These are phyloP conservation scores for Phellopilus nigrolimitatus DNA, from an alignment of 1,284 basidiomycete genomes.

Conservation along the genomic window DNA sequence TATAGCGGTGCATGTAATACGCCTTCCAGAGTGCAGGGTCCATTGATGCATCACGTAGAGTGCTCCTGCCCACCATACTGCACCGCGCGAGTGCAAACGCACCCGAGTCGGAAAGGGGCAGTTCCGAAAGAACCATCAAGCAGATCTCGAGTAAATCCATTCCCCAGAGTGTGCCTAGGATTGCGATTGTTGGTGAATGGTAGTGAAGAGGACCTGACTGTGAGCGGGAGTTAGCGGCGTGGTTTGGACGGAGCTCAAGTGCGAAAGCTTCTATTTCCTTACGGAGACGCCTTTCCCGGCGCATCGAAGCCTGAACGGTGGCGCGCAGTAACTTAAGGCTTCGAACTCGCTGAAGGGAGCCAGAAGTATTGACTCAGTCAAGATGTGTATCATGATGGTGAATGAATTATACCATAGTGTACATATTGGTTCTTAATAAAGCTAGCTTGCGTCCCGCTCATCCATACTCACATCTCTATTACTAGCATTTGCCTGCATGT, in stretches of 20 bases:
- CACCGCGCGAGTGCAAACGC: slow-evolving; percentile 26
- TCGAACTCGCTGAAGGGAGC: too few species aligned
- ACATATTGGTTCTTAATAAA: background rate
- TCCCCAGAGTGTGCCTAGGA: background rate
- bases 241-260: too few species aligned
- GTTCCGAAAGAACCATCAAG: slow-evolving; percentile 19
- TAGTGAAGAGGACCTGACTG: too few species aligned
- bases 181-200: background rate
- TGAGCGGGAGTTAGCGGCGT: too few species aligned
- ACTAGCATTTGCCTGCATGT: too few species aligned
- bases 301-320: background rate
- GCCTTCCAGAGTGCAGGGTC: slow-evolving; percentile 41
- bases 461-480: background rate
- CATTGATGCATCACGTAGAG: slow-evolving; percentile 28
- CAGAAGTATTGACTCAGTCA: background rate
- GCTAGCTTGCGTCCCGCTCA: background rate
- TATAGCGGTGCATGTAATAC: slow-evolving; percentile 46
- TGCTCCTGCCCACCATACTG: slow-evolving; percentile 23
- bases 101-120: slow-evolving; percentile 21
- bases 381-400: too few species aligned
- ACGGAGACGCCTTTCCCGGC: too few species aligned
- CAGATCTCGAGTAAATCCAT: slow-evolving; percentile 24
- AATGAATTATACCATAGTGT: background rate
- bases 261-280: too few species aligned
- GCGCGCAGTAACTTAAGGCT: too few species aligned